These are phyloP conservation scores for Pycnococcus provasolii DNA, from an alignment of 139 green algal species.

Conservation along the genomic window DNA sequence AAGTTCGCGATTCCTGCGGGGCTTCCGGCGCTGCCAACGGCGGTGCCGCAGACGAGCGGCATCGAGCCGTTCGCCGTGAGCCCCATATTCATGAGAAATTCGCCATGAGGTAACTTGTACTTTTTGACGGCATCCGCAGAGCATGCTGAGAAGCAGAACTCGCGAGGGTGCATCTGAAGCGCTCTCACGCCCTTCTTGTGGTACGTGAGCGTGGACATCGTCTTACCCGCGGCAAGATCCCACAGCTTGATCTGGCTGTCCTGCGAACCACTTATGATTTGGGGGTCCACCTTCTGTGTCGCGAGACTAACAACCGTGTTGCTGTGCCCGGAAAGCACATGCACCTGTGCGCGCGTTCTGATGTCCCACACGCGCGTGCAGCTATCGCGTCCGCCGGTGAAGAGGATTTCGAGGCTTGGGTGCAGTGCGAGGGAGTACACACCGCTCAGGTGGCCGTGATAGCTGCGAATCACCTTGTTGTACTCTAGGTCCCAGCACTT, in stretches of 20 bases:
- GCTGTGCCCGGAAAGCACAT: conserved; percentile 78
- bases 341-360: conserved; percentile 80
- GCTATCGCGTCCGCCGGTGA: conserved; percentile 74
- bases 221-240: conserved; percentile 68
- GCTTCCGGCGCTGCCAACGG: too few relatives aligned
- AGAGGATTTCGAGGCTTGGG: conserved; percentile 84
- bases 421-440: conserved; percentile 94
- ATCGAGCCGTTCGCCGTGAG: conserved; percentile 54
- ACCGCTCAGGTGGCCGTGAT: conserved; percentile 95
- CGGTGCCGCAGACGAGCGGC: too few relatives aligned
- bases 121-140: conserved; percentile 98
- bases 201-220: conserved; percentile 80
- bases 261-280: conserved; percentile 83
- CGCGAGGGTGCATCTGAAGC: conserved; percentile 65
- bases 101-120: conserved; percentile 69
- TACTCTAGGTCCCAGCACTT: conserved; percentile 99
- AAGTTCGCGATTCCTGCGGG: conserved; percentile 73
- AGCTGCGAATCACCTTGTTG: conserved; percentile 97
- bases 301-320: conserved; percentile 86
- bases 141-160: conserved; percentile 73
- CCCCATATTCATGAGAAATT: conserved; percentile 97
- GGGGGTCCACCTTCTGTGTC: conserved; percentile 49
- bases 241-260: conserved; percentile 75
- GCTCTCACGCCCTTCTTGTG: conserved; percentile 92
- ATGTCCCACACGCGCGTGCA: conserved; percentile 96